phyloP scores from a whole-genome alignment of 768 basidiomycete genomes.

The Sporobolomyces phaffii region DNA sequence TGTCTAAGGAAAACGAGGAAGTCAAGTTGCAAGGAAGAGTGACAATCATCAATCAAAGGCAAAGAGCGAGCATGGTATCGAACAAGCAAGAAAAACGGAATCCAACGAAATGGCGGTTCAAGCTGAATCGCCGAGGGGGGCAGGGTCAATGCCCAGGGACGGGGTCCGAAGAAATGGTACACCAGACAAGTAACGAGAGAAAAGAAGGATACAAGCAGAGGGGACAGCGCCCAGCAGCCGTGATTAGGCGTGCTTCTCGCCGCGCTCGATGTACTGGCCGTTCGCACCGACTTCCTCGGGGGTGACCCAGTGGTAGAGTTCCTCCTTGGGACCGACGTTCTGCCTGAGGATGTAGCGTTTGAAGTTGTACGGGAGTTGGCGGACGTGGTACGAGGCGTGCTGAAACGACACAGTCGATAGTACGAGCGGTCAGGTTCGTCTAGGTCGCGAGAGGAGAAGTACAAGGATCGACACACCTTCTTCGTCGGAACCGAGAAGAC shows the following conservation, averaged over 20 bases:
- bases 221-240: neutral
- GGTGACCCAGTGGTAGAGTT: slow-evolving; percentile 15
- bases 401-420: neutral
- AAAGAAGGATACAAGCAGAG: neutral
- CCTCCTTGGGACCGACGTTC: slow-evolving; percentile 13
- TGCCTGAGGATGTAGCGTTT: slow-evolving; percentile 29
- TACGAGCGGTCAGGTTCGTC: neutral
- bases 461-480: neutral
- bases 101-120: no score
- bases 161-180: no score
- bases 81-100: no score
- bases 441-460: neutral
- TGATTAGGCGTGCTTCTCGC: neutral
- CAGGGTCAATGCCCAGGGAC: no score
- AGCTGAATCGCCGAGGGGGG: no score
- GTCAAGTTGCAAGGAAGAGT: no score
- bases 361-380: slow-evolving; percentile 22
- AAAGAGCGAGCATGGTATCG: no score
- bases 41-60: no score
- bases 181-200: no score
- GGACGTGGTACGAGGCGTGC: slow-evolving; percentile 15
- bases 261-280: neutral
- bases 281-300: neutral
- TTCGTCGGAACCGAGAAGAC: slow-evolving; percentile 44
- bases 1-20: no score